Conservation (phyloP, 2,329 filamentous ascomycete genomes). For the Nigrospora oryzae region DNA sequence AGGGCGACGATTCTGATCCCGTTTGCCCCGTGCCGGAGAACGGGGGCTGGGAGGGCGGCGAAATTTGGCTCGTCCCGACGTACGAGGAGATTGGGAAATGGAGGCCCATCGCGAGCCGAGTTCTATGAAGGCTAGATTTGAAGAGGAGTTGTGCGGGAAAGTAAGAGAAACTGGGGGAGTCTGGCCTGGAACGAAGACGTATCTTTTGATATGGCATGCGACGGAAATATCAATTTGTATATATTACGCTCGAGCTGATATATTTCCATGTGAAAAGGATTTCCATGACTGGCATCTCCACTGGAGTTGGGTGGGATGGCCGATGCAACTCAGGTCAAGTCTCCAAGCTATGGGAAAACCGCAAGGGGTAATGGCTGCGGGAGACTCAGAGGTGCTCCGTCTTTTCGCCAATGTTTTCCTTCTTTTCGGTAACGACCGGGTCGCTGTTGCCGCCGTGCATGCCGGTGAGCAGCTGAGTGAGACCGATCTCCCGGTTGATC, state of each 20-base stretch:
- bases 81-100: constrained; percentile 17
- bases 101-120: constrained; percentile 19
- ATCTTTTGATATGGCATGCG: no score
- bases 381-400: neutral
- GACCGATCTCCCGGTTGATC: constrained; percentile 62
- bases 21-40: neutral
- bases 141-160: no score
- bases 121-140: neutral
- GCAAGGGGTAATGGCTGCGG: no score
- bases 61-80: constrained; percentile 22
- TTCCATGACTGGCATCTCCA: no score
- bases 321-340: no score
- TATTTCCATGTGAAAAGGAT: no score
- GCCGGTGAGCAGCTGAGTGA: constrained; percentile 32
- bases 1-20: neutral
- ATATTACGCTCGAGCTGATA: no score
- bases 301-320: no score
- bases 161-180: no score
- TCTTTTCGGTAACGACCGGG: constrained; percentile 14
- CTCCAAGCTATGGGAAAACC: no score
- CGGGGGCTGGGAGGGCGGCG: constrained; percentile 18
- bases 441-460: constrained; percentile 10
- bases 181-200: no score
- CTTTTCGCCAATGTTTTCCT: constrained; percentile 7
- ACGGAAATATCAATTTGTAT: no score